Evolutionary conservation across 1,284 basidiomycete species (phyloP), one percentile per base, ranked within the genome.

Genomic region (Leccinum fuscescens): DNA sequence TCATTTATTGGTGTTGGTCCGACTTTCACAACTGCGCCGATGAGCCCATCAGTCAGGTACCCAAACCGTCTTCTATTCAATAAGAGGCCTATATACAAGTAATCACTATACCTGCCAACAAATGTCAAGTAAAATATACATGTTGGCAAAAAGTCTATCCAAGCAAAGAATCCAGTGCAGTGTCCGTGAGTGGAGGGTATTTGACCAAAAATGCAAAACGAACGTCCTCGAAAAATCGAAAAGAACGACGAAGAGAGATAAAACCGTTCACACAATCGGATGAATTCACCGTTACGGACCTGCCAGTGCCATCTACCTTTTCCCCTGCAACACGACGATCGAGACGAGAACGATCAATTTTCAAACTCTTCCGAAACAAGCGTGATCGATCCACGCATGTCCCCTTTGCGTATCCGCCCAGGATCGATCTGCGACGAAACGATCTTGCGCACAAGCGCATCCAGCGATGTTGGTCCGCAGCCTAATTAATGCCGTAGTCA

Each of bases 401-500:
- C 88, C 3, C 90, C 90, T 42, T 74, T 72, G 62, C 80, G 71
- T 58, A 89, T 80, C 57, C 82, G 80, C 22, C 66, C 67, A 6
- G 86, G 84, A 66, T 84, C 78, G 56, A 92, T 88, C 65, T 87
- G 83, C 49, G 80, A 76, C 2, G 88, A 82, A 24, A 92, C 82
- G 50, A 83, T 77, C 71, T 90, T 89, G 52, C 91, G 80, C 22
- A 93, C 82, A 66, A 92, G 77, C 3, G 84, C 86, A 67, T 89
- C 88, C 59, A 93, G 78, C 17, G 88, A 88, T 1, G 81, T 79
- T 0, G 92, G 92, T 5, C 91, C 92, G 67, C 92, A 94, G 61
- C 86, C 87, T 88, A 62, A 24, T 22, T 11, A 0, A 49, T 27
- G 24, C 15, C 0, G 14, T n/a, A n/a, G 22, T 5, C 54, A 44